Evolutionary conservation across 2,329 filamentous ascomycete genomes (phyloP).

Genomic region (Sporothrix schenckii): DNA sequence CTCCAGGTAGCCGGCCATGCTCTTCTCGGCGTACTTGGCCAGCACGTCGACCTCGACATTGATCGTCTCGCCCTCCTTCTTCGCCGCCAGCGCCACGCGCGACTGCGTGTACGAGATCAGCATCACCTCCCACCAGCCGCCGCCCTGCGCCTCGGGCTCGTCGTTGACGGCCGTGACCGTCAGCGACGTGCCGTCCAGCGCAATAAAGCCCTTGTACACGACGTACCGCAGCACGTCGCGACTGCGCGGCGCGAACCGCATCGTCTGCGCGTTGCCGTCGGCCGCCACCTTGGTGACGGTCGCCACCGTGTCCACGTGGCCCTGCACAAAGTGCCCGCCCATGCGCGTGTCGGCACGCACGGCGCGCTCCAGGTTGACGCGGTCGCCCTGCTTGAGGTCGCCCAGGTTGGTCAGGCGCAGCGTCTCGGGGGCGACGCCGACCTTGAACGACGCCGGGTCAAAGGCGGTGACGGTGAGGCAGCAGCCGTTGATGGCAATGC

Average conservation of each 20-base stretch:
- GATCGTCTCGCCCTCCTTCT: constrained; percentile 77
- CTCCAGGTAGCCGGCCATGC: constrained; percentile 76
- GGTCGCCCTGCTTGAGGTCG: constrained; percentile 63
- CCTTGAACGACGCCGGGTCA: constrained; percentile 69
- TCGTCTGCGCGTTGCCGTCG: constrained; percentile 88
- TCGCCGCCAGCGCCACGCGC: constrained; percentile 79
- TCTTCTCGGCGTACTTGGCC: constrained; percentile 87
- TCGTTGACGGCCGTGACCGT: constrained; percentile 89
- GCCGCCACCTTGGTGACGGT: constrained; percentile 70
- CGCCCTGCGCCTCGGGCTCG: constrained; percentile 54
- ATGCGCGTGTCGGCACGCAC: constrained; percentile 90
- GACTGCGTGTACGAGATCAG: constrained; percentile 95
- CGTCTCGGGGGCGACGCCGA: constrained; percentile 93
- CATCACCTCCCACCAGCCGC: constrained; percentile 93
- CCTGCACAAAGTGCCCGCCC: constrained; percentile 98
- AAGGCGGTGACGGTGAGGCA: constrained; percentile 82
- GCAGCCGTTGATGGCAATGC: constrained; percentile 92
- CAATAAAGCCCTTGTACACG: constrained; percentile 94
- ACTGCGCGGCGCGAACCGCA: constrained; percentile 72
- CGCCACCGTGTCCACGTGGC: constrained; percentile 91
- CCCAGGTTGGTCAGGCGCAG: constrained; percentile 96
- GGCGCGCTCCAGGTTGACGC: constrained; percentile 91
- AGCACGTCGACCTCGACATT: constrained; percentile 93
- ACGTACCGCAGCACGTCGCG: constrained; percentile 77
- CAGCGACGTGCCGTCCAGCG: constrained; percentile 90